A percentile compares a stretch with the other conserved stretches of the same genome.
These are phyloP conservation scores for Aspergillus calidoustus DNA, from an alignment of 2,329 filamentous ascomycete species.

Conservation along the genomic window DNA sequence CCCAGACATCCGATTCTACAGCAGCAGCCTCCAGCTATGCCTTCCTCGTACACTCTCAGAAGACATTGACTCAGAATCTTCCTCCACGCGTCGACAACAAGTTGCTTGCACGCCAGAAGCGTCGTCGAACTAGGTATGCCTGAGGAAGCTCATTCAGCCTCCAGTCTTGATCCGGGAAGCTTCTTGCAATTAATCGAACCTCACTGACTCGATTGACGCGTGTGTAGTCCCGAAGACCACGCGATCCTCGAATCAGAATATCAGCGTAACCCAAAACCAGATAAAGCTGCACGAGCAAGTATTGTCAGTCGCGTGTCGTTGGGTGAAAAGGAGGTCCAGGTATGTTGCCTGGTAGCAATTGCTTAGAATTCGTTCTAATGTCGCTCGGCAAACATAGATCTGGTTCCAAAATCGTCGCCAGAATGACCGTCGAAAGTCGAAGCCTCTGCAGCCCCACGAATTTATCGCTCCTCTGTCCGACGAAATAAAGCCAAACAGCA, in stretches of 20 bases:
- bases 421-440: slow-evolving; percentile 87
- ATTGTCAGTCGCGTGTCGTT: slow-evolving; percentile 85
- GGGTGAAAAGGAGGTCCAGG: slow-evolving; percentile 96
- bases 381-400: slow-evolving; percentile 63
- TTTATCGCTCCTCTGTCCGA: slow-evolving; percentile 54
- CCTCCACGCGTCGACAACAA: slow-evolving; percentile 65
- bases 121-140: slow-evolving; percentile 63
- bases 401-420: slow-evolving; percentile 98
- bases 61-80: slow-evolving; percentile 60
- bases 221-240: slow-evolving; percentile 79
- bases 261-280: slow-evolving; percentile 82
- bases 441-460: slow-evolving; percentile 79
- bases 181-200: not conserved
- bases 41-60: slow-evolving; percentile 64
- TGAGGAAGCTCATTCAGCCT: slow-evolving; percentile 19
- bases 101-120: slow-evolving; percentile 63
- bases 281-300: slow-evolving; percentile 82
- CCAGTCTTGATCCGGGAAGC: not conserved
- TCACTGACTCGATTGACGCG: slow-evolving; percentile 15
- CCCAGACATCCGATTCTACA: slow-evolving; percentile 37
- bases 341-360: slow-evolving; percentile 51
- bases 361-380: slow-evolving; percentile 28
- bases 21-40: slow-evolving; percentile 50
- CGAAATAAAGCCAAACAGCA: slow-evolving; percentile 32
- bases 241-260: slow-evolving; percentile 86